Evolutionary conservation across 2,329 filamentous ascomycete genomes (phyloP).

Genomic region (Arthroderma sp.): DNA sequence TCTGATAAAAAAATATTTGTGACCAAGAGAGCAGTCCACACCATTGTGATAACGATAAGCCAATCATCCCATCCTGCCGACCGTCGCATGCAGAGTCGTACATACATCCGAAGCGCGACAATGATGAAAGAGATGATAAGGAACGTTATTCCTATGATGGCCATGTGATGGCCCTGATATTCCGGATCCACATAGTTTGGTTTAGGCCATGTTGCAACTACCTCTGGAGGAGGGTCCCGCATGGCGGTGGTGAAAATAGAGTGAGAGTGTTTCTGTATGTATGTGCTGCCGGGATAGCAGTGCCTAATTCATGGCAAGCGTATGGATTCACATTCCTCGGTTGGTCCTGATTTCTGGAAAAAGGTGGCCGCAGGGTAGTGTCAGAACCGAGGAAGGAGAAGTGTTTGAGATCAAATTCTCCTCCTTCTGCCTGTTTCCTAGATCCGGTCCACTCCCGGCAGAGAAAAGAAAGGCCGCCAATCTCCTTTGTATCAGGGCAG

Average conservation of each 20-base stretch:
- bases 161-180: constrained; percentile 15
- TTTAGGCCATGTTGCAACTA: constrained; percentile 15
- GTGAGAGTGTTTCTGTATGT: not conserved
- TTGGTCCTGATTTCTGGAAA: too few relatives aligned
- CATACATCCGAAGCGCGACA: constrained; percentile 12
- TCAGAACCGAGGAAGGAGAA: too few relatives aligned
- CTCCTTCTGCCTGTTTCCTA: too few relatives aligned
- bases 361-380: too few relatives aligned
- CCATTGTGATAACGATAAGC: constrained; percentile 11
- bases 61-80: constrained; percentile 12
- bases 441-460: too few relatives aligned
- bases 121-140: constrained; percentile 12
- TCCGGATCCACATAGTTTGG: constrained; percentile 21
- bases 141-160: constrained; percentile 16
- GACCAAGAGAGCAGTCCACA: not conserved
- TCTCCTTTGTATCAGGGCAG: too few relatives aligned
- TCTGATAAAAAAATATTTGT: too few relatives aligned
- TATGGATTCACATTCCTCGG: too few relatives aligned
- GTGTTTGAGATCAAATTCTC: too few relatives aligned
- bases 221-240: constrained; percentile 11
- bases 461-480: too few relatives aligned
- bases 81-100: constrained; percentile 10
- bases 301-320: too few relatives aligned
- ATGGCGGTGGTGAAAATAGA: constrained; percentile 5
- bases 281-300: too few relatives aligned